A percentile compares a stretch with the other conserved stretches of the same genome.
These are phyloP conservation scores for Podila clonocystis DNA, from an alignment of 192 early-diverging fungal species.

Conservation along the genomic window DNA sequence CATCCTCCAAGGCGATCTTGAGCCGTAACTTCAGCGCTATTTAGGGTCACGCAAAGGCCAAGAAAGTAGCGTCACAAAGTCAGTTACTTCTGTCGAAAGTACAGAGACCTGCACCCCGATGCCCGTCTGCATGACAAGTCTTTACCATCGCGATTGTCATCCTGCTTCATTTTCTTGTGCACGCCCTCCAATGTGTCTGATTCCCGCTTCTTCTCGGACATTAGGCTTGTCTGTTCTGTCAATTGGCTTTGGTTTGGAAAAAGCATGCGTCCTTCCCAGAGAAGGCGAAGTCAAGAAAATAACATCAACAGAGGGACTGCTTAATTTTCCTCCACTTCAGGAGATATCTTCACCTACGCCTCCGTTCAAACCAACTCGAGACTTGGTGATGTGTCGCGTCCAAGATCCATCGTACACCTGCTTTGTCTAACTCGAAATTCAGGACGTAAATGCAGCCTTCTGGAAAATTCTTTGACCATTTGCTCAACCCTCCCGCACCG, in stretches of 20 bases:
- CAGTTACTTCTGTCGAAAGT: not conserved
- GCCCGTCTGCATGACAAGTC: not conserved
- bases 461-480: no score
- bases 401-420: no score
- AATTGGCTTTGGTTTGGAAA: not conserved
- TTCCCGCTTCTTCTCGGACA: conserved; percentile 15
- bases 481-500: no score
- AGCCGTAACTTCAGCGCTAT: conserved; percentile 20
- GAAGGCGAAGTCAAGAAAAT: not conserved
- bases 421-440: no score
- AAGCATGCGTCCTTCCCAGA: not conserved
- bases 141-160: not conserved
- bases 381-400: no score
- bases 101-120: not conserved
- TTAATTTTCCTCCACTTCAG: no score
- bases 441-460: no score
- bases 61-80: not conserved
- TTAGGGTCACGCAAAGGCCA: not conserved
- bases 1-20: conserved; percentile 6
- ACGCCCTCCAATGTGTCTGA: conserved; percentile 13
- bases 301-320: not conserved
- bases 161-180: conserved; percentile 27
- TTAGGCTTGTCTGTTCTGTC: conserved; percentile 1
- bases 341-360: no score
- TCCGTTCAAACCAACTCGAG: no score